phyloP scores from a whole-genome alignment of 78 protist genomes.

The Planoprotostelium fungivorum region DNA sequence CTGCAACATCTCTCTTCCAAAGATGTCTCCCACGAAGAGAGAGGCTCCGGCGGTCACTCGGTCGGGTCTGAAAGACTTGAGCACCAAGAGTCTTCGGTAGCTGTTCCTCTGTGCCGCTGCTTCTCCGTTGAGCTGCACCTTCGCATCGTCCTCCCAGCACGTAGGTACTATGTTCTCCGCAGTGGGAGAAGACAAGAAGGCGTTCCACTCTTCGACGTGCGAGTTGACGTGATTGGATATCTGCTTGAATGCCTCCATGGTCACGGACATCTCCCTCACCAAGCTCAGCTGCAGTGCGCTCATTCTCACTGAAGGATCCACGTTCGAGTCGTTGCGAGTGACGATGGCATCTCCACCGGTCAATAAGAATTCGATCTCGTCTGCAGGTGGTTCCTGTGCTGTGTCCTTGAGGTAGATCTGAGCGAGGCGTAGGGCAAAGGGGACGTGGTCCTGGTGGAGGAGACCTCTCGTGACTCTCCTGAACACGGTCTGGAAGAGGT shows the following conservation, averaged over 20 bases:
- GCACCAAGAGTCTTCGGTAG: conserved; percentile 45
- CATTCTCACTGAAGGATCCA: too few species aligned
- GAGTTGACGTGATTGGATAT: conserved; percentile 45
- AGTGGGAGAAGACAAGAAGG: conserved; percentile 21
- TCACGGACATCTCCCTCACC: not conserved
- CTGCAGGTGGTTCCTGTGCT: conserved; percentile 28
- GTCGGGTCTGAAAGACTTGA: conserved; percentile 84
- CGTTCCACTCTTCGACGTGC: conserved; percentile 35
- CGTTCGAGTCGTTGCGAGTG: conserved; percentile 12
- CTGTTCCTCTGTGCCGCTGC: not conserved
- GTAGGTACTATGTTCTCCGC: conserved; percentile 1
- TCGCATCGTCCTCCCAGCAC: not conserved
- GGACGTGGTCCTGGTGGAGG: conserved; percentile 69
- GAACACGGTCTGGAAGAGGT: conserved; percentile 50
- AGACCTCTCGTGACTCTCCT: conserved; percentile 56
- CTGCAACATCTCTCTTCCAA: conserved; percentile 62
- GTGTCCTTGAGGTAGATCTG: conserved; percentile 40
- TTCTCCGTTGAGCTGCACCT: not conserved
- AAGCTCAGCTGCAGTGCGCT: not conserved
- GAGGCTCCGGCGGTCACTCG: conserved; percentile 14
- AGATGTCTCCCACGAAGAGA: conserved; percentile 40
- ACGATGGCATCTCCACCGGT: conserved; percentile 45
- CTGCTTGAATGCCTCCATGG: conserved; percentile 1
- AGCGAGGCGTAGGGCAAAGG: conserved; percentile 88
- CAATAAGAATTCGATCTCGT: conserved; percentile 49